Conservation (phyloP, 2,329 filamentous ascomycete species). For the Venturia effusa region DNA sequence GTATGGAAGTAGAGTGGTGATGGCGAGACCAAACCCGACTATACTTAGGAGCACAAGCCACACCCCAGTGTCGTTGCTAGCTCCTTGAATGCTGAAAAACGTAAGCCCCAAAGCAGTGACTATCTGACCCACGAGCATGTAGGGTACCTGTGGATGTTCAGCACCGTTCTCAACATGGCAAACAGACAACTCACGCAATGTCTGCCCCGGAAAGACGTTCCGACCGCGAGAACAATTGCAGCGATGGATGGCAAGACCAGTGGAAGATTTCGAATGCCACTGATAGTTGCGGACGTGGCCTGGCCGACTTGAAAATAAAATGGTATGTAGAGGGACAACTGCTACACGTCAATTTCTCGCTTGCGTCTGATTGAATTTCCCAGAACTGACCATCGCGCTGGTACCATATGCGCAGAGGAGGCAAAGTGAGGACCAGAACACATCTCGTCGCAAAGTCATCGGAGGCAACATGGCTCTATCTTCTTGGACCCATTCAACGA, state of each 20-base stretch:
- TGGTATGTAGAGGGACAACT: constrained; percentile 55
- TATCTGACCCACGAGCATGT: not conserved
- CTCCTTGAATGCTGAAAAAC: not conserved
- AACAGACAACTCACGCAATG: not conserved
- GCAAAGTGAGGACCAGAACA: constrained; percentile 46
- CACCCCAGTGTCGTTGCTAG: not conserved
- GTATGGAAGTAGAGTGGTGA: not conserved
- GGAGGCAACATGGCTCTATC: constrained; percentile 42
- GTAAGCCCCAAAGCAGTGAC: not conserved
- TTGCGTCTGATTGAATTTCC: constrained; percentile 39
- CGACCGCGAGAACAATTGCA: not conserved
- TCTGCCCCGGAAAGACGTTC: not conserved
- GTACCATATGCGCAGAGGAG: constrained; percentile 46
- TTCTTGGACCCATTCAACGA: constrained; percentile 28
- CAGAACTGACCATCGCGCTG: constrained; percentile 44
- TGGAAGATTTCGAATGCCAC: constrained; percentile 15
- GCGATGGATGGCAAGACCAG: constrained; percentile 8
- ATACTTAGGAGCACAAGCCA: not conserved
- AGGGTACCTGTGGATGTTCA: not conserved
- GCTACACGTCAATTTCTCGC: constrained; percentile 44
- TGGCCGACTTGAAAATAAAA: constrained; percentile 18
- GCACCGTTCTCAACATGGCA: not conserved
- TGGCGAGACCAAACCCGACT: not conserved
- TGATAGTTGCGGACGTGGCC: constrained; percentile 12
- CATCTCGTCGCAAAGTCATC: constrained; percentile 42